These are phyloP conservation scores for Chamaecyparis obtusa DNA, from an alignment of 75 land plant species.

Conservation along the genomic window DNA sequence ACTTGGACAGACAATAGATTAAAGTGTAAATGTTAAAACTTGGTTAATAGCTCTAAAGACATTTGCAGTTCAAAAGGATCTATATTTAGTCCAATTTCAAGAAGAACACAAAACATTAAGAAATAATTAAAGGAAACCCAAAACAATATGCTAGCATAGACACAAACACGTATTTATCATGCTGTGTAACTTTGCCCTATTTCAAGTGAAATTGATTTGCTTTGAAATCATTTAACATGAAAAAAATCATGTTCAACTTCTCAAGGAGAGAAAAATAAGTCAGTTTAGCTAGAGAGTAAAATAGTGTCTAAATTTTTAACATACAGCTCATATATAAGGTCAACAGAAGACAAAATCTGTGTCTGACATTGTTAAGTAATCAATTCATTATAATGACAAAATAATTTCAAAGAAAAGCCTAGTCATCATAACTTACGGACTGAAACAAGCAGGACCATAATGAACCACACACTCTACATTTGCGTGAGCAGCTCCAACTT, in stretches of 20 bases:
- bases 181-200: not conserved
- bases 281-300: not conserved
- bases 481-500: slow-evolving; percentile 88
- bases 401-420: not conserved
- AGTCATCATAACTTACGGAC: slow-evolving; percentile 51
- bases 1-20: not conserved
- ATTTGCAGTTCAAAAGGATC: not conserved
- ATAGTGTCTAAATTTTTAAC: not conserved
- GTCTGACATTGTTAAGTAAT: not conserved
- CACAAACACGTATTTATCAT: not conserved
- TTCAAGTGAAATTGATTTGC: not conserved
- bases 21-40: not conserved
- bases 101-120: not conserved
- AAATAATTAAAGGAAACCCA: not conserved
- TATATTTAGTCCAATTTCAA: not conserved
- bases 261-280: not conserved
- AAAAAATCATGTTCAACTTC: not conserved
- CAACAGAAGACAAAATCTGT: not conserved
- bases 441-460: slow-evolving; percentile 94
- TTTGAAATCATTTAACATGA: not conserved
- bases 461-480: slow-evolving; percentile 90
- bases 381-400: not conserved
- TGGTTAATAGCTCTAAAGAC: not conserved
- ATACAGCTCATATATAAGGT: not conserved
- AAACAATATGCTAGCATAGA: not conserved